phyloP scores from a whole-genome alignment of 495 filamentous ascomycete genomes.

The Entonaema liquescens region DNA sequence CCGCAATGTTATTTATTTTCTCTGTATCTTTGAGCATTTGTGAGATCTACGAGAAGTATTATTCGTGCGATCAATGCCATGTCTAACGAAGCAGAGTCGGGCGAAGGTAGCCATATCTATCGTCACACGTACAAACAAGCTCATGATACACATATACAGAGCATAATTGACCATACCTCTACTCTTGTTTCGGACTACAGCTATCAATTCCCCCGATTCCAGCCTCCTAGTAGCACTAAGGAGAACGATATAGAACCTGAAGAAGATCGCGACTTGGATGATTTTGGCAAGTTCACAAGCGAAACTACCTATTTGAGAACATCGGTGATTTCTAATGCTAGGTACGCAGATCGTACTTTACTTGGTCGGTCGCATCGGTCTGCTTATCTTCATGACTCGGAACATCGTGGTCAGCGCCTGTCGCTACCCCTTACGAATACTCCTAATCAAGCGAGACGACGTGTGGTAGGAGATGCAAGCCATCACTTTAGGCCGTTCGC shows the following conservation, averaged over 20 bases:
- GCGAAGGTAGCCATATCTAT: constrained; percentile 19
- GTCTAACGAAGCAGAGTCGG: constrained; percentile 17
- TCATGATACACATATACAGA: constrained; percentile 40
- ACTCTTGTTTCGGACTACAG: constrained; percentile 28
- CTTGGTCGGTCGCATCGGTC: constrained; percentile 16
- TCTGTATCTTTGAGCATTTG: not conserved
- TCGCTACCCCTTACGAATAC: constrained; percentile 27
- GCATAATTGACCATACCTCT: constrained; percentile 43
- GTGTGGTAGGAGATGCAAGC: constrained; percentile 41
- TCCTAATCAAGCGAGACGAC: constrained; percentile 29
- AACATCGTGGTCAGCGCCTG: constrained; percentile 25
- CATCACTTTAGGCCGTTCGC: constrained; percentile 38
- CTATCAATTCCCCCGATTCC: constrained; percentile 18
- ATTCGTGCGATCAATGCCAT: constrained; percentile 11
- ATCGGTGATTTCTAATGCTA: constrained; percentile 4
- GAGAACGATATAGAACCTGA: not conserved
- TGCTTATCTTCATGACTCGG: constrained; percentile 3
- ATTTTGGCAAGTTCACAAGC: constrained; percentile 45
- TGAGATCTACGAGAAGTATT: not conserved
- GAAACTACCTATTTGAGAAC: not conserved
- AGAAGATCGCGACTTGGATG: constrained; percentile 39
- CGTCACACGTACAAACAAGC: constrained; percentile 18
- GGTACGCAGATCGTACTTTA: constrained; percentile 24
- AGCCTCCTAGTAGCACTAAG: not conserved
- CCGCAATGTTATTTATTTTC: not conserved